Evolutionary conservation across 208 protist species (phyloP).

Genomic region (Leishmania turanica): DNA sequence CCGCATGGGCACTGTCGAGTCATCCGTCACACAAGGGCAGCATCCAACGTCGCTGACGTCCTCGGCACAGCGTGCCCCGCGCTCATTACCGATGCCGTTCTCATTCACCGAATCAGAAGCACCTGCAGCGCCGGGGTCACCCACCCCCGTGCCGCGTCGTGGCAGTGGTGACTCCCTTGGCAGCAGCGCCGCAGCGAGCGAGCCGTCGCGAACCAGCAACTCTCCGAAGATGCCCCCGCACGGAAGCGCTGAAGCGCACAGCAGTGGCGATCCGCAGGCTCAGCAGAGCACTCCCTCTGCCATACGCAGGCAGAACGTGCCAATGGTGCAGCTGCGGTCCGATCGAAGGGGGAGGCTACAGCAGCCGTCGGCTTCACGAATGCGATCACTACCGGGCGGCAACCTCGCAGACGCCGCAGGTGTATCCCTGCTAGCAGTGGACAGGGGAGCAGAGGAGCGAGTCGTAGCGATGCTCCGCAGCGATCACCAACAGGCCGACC

Average conservation of each 20-base stretch:
- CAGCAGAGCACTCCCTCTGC: background rate
- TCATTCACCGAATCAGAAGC: background rate
- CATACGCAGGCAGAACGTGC: background rate
- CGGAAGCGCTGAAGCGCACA: background rate
- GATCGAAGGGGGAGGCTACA: background rate
- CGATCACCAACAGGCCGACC: conserved; percentile 18
- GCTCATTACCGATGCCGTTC: background rate
- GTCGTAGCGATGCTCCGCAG: conserved; percentile 39
- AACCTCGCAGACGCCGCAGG: conserved; percentile 13
- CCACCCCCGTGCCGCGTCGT: background rate
- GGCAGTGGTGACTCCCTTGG: background rate
- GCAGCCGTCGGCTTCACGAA: background rate
- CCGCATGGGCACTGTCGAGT: background rate
- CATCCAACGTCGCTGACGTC: background rate
- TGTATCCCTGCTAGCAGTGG: conserved; percentile 28
- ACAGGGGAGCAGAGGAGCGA: conserved; percentile 30
- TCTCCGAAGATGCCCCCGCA: background rate
- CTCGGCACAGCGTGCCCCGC: background rate
- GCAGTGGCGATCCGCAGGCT: background rate
- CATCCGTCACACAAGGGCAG: background rate
- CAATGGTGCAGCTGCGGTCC: background rate
- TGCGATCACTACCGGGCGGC: conserved; percentile 27
- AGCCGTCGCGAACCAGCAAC: background rate
- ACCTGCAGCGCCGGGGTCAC: background rate
- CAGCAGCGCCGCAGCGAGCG: background rate